phyloP scores from a whole-genome alignment of 352 stramenopile genomes.

The Globisporangium paddicum region DNA sequence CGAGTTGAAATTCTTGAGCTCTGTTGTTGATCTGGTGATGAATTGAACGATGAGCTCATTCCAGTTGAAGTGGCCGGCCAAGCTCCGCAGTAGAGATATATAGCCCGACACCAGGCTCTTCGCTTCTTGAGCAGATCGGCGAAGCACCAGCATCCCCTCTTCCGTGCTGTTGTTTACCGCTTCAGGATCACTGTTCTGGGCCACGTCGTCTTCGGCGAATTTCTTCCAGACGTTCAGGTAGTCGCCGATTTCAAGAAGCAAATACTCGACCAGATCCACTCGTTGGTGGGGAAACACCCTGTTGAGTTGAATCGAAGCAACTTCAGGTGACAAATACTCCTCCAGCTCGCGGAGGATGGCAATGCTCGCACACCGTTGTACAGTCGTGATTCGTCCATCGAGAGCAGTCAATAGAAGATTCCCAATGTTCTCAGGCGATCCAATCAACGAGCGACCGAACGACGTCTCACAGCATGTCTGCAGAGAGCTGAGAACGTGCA shows the following conservation, averaged over 20 bases:
- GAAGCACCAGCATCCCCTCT: constrained; percentile 24
- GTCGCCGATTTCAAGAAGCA: constrained; percentile 31
- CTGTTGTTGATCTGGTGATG: constrained; percentile 18
- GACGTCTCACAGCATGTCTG: constrained; percentile 51
- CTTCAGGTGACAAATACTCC: constrained; percentile 24
- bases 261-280: constrained; percentile 25
- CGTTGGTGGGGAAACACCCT: constrained; percentile 17
- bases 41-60: constrained; percentile 20
- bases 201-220: constrained; percentile 19
- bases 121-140: constrained; percentile 37
- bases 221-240: constrained; percentile 39
- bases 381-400: constrained; percentile 33
- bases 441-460: constrained; percentile 49
- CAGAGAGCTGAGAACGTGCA: constrained; percentile 62
- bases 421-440: constrained; percentile 50
- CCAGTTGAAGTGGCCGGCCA: constrained; percentile 28
- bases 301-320: constrained; percentile 33
- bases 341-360: constrained; percentile 41
- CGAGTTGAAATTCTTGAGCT: not conserved
- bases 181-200: not conserved
- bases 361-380: constrained; percentile 44
- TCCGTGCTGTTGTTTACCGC: not conserved
- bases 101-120: constrained; percentile 39
- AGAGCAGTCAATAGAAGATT: constrained; percentile 62
- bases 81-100: constrained; percentile 38